These are phyloP conservation scores for Selaginella tamariscina DNA, from an alignment of 75 land plant genomes.

Conservation along the genomic window DNA sequence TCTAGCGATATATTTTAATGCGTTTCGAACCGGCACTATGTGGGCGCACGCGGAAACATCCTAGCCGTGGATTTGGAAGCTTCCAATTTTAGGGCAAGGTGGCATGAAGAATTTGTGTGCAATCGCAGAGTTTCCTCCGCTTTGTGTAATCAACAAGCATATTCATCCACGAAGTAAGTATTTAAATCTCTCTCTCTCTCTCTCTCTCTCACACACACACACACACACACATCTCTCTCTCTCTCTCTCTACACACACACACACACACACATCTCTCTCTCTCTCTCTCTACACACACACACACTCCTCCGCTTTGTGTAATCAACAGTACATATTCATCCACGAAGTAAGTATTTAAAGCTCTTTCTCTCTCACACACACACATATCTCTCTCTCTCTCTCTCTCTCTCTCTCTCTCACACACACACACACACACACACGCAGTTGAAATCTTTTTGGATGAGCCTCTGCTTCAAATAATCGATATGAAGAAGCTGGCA, in stretches of 20 bases:
- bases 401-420: background rate
- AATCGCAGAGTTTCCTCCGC: background rate
- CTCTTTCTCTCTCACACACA: background rate
- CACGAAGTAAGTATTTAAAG: background rate
- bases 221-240: background rate
- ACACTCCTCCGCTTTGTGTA: background rate
- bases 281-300: background rate
- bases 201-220: no score
- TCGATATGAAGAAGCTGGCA: slow-evolving; percentile 6
- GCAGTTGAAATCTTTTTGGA: slow-evolving; percentile 8
- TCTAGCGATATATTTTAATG: no score
- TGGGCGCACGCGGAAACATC: background rate
- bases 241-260: no score
- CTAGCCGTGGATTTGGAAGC: background rate
- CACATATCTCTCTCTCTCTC: background rate
- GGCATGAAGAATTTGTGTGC: background rate
- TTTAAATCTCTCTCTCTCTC: no score
- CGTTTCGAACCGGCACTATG: no score
- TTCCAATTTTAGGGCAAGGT: background rate
- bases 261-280: no score
- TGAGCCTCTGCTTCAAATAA: background rate
- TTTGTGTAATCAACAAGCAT: background rate
- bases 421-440: background rate
- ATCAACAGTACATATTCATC: background rate
- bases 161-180: background rate